These are phyloP conservation scores for Adansonia rubrostipa DNA, from an alignment of 441 rosid species.

Conservation along the genomic window DNA sequence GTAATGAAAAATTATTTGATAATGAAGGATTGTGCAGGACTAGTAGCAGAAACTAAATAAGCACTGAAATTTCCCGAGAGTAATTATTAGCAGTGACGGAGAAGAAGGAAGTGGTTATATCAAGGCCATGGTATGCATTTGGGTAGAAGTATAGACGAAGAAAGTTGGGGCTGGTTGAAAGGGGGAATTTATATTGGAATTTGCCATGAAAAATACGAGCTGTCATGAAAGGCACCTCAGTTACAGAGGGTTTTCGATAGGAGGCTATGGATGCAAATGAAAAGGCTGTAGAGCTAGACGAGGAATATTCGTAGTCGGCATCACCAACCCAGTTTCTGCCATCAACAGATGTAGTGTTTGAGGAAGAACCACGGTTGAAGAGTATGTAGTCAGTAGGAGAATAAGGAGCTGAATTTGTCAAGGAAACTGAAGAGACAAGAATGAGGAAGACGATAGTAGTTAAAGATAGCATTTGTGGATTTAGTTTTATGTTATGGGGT, in stretches of 20 bases:
- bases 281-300: background rate
- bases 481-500: background rate
- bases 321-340: constrained; percentile 34
- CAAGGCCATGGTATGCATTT: background rate
- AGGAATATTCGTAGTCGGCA: constrained; percentile 15
- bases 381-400: constrained; percentile 22
- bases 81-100: constrained; percentile 19
- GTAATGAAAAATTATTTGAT: constrained; percentile 29
- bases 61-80: constrained; percentile 29
- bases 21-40: background rate
- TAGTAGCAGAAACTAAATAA: constrained; percentile 8
- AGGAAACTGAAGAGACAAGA: background rate
- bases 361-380: constrained; percentile 32
- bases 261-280: background rate
- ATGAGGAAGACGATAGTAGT: background rate
- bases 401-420: constrained; percentile 7
- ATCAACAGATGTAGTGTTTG: background rate
- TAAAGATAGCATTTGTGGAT: background rate
- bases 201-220: constrained; percentile 22
- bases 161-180: constrained; percentile 20
- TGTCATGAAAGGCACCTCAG: constrained; percentile 30
- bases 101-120: constrained; percentile 27
- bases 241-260: background rate
- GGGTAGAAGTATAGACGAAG: constrained; percentile 33
- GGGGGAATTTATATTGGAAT: constrained; percentile 23